Evolutionary conservation across 2,329 filamentous ascomycete genomes (phyloP).

Genomic region (Phaeosphaeriaceae sp.): DNA sequence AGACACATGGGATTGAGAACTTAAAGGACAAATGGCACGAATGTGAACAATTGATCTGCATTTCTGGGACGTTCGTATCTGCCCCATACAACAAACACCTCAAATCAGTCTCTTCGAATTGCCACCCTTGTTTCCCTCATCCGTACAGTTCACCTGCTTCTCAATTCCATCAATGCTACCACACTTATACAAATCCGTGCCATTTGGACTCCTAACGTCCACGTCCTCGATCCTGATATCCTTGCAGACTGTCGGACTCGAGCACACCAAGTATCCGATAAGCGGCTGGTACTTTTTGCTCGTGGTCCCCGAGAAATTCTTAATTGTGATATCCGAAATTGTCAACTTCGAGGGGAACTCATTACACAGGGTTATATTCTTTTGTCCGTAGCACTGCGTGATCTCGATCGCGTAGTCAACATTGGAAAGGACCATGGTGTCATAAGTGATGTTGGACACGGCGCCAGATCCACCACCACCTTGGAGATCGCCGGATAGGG

Average conservation of each 20-base stretch:
- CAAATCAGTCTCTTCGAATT: conserved; percentile 19
- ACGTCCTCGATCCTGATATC: conserved; percentile 57
- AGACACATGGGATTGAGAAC: too few species aligned
- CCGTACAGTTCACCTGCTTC: conserved; percentile 40
- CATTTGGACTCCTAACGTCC: conserved; percentile 57
- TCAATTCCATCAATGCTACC: conserved; percentile 47
- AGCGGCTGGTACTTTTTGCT: conserved; percentile 52
- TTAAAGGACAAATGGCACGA: too few species aligned
- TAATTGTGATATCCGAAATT: conserved; percentile 63
- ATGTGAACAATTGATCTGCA: too few species aligned
- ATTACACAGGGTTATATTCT: conserved; percentile 67
- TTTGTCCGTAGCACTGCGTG: conserved; percentile 71
- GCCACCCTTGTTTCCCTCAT: conserved; percentile 21
- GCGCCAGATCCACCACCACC: conserved; percentile 70
- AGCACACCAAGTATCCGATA: conserved; percentile 55
- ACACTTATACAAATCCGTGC: conserved; percentile 53
- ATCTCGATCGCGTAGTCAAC: conserved; percentile 71
- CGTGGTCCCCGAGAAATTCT: conserved; percentile 64
- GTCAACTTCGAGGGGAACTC: conserved; percentile 63
- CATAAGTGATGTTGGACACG: conserved; percentile 72
- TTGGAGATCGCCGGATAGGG: conserved; percentile 66
- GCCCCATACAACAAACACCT: background rate
- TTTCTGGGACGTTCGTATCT: background rate
- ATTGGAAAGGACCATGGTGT: conserved; percentile 65
- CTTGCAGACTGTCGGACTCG: conserved; percentile 54